Base-by-base conservation (phyloP, 139 green algal species). In the Desmodesmus armatus region DNA sequence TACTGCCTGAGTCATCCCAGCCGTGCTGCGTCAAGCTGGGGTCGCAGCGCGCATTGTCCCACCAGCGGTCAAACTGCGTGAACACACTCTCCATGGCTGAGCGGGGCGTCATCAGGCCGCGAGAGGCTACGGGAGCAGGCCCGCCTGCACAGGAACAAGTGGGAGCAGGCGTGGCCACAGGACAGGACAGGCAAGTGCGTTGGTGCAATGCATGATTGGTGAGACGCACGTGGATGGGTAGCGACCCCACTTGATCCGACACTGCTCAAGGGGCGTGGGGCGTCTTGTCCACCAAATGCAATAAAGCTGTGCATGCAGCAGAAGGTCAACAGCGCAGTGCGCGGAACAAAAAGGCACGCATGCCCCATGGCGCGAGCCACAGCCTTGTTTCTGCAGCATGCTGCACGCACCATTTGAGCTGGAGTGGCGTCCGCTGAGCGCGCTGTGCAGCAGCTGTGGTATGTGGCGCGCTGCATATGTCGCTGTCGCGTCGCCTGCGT, bases 21-120 rank as follows among this genome's bases (percentile, higher is more conserved):
- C 82, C 82, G 41, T 82, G 71, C 44, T 76, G n/a, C 13, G 71
- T 87, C 27, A 87, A 62, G 21, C 43, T 5, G 5, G 82, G 82
- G 72, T 87, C 82, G 27, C 82, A 87, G 41, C 82, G 82, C 27
- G 82, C 82, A 51, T 87, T 72, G n/a, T 23, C 35, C 82, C 82
- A 87, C 82, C 82, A 87, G 40, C 72, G 71, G 60, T 87, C 82
- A 79, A 87, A 87, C 58, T 33, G 51, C 1, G 39, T 41, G 41
- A 87, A 87, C 17, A 47, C 33, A 9, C 40, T 40, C 19, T 41
- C n/a, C 29, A 87, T 19, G 9, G 82, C 82, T 25, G 23, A 41
- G 47, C n/a, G 17, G 7, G 66, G 80, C 9, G 43, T 43, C 25
- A 69, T 17, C 66, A 62, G 41, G 4, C 63, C 41, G 15, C 63